Evolutionary conservation across 192 early-diverging fungal species (phyloP).

Genomic region (Phlyctochytrium planicorne): DNA sequence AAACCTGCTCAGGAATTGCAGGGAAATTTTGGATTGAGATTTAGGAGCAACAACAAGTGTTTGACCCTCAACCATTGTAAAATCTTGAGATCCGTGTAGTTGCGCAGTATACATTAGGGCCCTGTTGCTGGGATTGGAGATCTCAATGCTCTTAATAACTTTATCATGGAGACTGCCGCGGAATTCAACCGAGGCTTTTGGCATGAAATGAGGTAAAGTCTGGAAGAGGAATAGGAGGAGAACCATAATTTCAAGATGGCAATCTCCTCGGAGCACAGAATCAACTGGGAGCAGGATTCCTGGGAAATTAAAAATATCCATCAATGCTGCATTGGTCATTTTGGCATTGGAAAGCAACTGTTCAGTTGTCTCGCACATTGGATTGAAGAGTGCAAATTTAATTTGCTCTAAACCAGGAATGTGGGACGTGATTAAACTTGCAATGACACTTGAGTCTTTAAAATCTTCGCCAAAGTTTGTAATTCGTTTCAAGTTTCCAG

Average conservation of each 20-base stretch:
- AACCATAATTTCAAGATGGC: slow-evolving; percentile 32
- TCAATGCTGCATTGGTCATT: slow-evolving; percentile 25
- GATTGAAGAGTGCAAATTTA: slow-evolving; percentile 27
- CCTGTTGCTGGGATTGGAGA: slow-evolving; percentile 35
- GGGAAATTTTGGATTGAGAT: slow-evolving; percentile 17
- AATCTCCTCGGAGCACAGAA: slow-evolving; percentile 16
- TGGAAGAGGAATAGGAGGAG: slow-evolving; percentile 48
- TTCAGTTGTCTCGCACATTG: slow-evolving; percentile 8
- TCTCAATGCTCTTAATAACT: slow-evolving; percentile 38
- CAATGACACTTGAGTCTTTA: slow-evolving; percentile 24
- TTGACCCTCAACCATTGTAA: slow-evolving; percentile 13
- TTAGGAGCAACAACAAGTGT: slow-evolving; percentile 12
- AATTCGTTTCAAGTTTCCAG: slow-evolving; percentile 23
- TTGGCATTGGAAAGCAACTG: slow-evolving; percentile 24
- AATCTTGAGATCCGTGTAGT: slow-evolving; percentile 33
- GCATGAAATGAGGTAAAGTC: slow-evolving; percentile 47
- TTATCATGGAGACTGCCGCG: slow-evolving; percentile 41
- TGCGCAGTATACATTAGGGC: slow-evolving; percentile 33
- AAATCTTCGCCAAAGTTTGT: slow-evolving; percentile 42
- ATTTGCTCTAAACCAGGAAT: slow-evolving; percentile 26
- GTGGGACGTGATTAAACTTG: slow-evolving; percentile 37
- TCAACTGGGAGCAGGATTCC: slow-evolving; percentile 1
- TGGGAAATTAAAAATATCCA: slow-evolving; percentile 36
- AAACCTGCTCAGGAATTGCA: slow-evolving; percentile 46
- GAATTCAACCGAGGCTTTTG: slow-evolving; percentile 40